Conservation (phyloP, 345 rosid genomes). For the Populus alba region DNA sequence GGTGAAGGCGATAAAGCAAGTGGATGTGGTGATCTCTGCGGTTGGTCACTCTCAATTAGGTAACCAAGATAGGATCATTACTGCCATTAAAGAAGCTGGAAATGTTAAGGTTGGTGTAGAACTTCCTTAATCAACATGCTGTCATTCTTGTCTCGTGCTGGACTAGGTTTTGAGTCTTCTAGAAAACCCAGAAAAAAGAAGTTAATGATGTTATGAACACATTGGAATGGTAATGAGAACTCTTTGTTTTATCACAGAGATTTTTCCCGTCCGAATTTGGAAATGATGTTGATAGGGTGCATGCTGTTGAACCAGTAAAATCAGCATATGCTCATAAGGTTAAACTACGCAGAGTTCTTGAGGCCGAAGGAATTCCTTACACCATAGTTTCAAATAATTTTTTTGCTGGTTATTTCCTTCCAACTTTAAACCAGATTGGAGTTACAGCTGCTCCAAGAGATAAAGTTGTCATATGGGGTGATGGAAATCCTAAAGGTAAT, state of each 20-base stretch:
- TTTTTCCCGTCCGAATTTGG: slow-evolving; percentile 78
- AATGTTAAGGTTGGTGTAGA: slow-evolving; percentile 54
- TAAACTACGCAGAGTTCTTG: slow-evolving; percentile 49
- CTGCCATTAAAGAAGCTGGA: slow-evolving; percentile 85
- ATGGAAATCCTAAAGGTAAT: slow-evolving; percentile 38
- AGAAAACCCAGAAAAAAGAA: too few relatives aligned
- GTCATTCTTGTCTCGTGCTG: background rate
- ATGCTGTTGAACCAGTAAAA: slow-evolving; percentile 58
- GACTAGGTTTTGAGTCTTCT: too few relatives aligned
- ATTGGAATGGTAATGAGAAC: background rate
- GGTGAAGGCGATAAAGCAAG: slow-evolving; percentile 67
- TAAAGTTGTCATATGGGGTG: slow-evolving; percentile 47
- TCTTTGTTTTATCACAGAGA: slow-evolving; percentile 30
- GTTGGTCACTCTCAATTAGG: slow-evolving; percentile 47
- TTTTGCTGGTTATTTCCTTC: slow-evolving; percentile 49
- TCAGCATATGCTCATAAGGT: slow-evolving; percentile 39
- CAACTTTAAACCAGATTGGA: slow-evolving; percentile 47
- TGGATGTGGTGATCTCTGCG: slow-evolving; percentile 77
- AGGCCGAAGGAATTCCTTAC: slow-evolving; percentile 57
- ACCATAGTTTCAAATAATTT: slow-evolving; percentile 46
- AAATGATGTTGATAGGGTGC: slow-evolving; percentile 45
- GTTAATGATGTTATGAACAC: too few relatives aligned
- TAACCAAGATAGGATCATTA: slow-evolving; percentile 73
- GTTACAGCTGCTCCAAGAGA: slow-evolving; percentile 60
- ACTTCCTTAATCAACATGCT: background rate